Percentiles rank a stretch among this genome's conserved stretches.
These are phyloP conservation scores for Suhomyces yuchorum DNA, from an alignment of 1,139 yeast species.

Conservation along the genomic window DNA sequence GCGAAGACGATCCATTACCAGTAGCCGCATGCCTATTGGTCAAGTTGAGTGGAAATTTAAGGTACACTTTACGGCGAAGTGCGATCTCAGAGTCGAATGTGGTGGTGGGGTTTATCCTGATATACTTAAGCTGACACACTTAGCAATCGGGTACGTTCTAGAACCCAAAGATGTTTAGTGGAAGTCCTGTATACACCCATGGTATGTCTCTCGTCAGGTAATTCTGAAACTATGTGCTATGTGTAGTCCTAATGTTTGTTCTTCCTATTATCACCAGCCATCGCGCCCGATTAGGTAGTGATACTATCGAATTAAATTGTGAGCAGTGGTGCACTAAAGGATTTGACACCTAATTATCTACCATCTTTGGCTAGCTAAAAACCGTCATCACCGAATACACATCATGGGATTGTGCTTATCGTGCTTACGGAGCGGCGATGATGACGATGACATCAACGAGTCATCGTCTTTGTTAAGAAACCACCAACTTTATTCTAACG, in stretches of 20 bases:
- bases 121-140: no score
- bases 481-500: constrained; percentile 35
- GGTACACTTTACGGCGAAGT: no score
- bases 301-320: not conserved
- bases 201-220: no score
- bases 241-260: not conserved
- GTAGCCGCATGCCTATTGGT: no score
- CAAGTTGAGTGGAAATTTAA: no score
- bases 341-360: no score
- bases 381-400: not conserved
- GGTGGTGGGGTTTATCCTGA: no score
- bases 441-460: constrained; percentile 39
- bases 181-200: no score
- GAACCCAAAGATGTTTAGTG: no score
- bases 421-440: constrained; percentile 41
- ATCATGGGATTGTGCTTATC: constrained; percentile 52
- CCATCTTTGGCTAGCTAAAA: not conserved
- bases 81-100: no score
- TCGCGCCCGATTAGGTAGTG: constrained; percentile 4
- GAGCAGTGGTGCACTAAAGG: not conserved
- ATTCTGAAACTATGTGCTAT: not conserved
- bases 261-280: constrained; percentile 3
- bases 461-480: constrained; percentile 38
- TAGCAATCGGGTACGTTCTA: no score
- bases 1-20: no score